Base-by-base conservation (phyloP, 2,329 filamentous ascomycete species). In the Arthrobotrys sphaeroides region DNA sequence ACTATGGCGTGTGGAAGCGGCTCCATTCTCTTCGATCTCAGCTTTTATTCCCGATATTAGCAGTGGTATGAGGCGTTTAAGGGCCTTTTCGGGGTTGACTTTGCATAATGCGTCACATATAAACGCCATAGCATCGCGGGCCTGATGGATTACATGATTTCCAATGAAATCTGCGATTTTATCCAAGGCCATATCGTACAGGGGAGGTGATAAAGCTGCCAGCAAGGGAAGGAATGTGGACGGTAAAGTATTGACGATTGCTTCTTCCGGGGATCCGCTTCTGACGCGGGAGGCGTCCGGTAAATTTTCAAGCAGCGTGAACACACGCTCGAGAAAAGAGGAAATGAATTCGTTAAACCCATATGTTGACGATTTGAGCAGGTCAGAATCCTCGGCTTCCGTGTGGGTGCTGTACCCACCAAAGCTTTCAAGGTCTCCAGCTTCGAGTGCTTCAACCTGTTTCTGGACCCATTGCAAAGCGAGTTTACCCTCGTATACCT, bases 21-120 rank as follows among this genome's bases (percentile, higher is more conserved):
- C 95, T 57, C 94, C 92, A 81, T 98, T 99, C 82, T 94, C 92
- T 80, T 97, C 94, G 78, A 99, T 99, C 82, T 99, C 95, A 75
- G 93, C 96, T 77, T 94, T 91, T 78, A 99, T 99, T 68, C 92
- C 94, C 81, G 92, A 88, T 59, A 96, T 91, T 62, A 98, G 86
- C 85, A 97, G 93, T 0, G 95, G 95, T 31, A 99, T 87, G 66
- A 99, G 91, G 12, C 93, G 89, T 81, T 94, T 95, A 59, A 99
- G 85, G 0, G 95, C 93, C 84, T 97, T 97, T 81, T 94, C 90
- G 0, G 96, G 94, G 79, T 96, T 92, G 78, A 96, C 93, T 83
- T 98, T 98, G 86, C 95, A 97, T 22, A 99, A 86, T 0, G 93
- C 92, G 82, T 97, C 98, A 83, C 94, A 92, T 64, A 98, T 98